A percentile compares a stretch with the other conserved stretches of the same genome.
These are phyloP conservation scores for Phytophthora megakarya DNA, from an alignment of 352 stramenopile genomes.

Conservation along the genomic window DNA sequence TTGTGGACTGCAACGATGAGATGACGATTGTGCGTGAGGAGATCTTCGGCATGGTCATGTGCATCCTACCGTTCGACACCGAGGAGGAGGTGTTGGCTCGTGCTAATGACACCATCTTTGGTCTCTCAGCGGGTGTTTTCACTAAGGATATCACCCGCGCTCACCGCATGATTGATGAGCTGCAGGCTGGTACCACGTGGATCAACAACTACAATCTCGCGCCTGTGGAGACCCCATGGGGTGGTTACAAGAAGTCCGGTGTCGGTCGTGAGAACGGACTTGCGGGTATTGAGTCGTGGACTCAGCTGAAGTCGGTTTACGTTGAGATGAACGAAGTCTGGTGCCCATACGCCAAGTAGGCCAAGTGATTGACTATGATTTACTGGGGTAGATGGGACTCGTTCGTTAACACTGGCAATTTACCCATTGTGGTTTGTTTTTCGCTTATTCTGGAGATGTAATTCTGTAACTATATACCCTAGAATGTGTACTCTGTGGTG, in stretches of 20 bases:
- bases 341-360: slow-evolving; percentile 63
- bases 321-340: slow-evolving; percentile 81
- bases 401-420: slow-evolving; percentile 7
- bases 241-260: slow-evolving; percentile 91
- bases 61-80: slow-evolving; percentile 72
- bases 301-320: slow-evolving; percentile 90
- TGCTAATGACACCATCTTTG: slow-evolving; percentile 84
- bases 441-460: slow-evolving; percentile 5
- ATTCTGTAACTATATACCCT: slow-evolving; percentile 12
- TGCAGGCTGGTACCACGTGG: slow-evolving; percentile 84
- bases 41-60: slow-evolving; percentile 88
- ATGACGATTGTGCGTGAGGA: slow-evolving; percentile 89
- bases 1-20: slow-evolving; percentile 86
- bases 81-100: slow-evolving; percentile 78
- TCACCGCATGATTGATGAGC: slow-evolving; percentile 68
- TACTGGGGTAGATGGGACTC: background rate
- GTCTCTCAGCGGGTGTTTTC: slow-evolving; percentile 85
- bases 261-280: slow-evolving; percentile 93
- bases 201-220: slow-evolving; percentile 92
- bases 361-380: background rate
- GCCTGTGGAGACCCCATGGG: slow-evolving; percentile 89
- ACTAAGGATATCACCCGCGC: slow-evolving; percentile 83
- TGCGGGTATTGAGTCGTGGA: slow-evolving; percentile 87
- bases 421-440: background rate
- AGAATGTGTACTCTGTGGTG: slow-evolving; percentile 34